Evolutionary conservation across 805 yeast genomes (phyloP).

Genomic region (Blastobotrys mokoenaii): DNA sequence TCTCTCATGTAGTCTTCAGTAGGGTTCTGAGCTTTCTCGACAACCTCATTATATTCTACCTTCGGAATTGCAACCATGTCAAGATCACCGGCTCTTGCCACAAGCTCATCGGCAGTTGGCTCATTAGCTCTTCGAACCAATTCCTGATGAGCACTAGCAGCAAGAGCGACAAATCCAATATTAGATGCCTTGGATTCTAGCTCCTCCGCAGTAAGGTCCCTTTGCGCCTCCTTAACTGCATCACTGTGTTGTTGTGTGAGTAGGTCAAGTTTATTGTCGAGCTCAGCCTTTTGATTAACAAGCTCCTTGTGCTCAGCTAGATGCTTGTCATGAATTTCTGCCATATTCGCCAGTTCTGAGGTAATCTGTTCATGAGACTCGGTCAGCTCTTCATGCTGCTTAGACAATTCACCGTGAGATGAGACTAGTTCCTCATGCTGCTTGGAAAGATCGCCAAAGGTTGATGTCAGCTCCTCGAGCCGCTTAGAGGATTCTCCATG

Average conservation of each 20-base stretch:
- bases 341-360: background rate
- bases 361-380: background rate
- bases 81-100: conserved; percentile 12
- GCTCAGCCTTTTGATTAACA: background rate
- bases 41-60: conserved; percentile 6
- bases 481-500: background rate
- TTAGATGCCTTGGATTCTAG: conserved; percentile 8
- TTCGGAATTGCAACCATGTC: conserved; percentile 23
- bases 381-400: background rate
- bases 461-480: background rate
- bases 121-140: conserved; percentile 9
- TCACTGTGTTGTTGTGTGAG: background rate
- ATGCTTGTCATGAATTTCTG: background rate
- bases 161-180: conserved; percentile 15
- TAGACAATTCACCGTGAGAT: background rate
- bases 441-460: background rate
- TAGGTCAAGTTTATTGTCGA: background rate
- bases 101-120: conserved; percentile 11
- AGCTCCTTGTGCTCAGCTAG: background rate
- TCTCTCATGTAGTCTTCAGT: conserved; percentile 15
- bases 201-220: conserved; percentile 16
- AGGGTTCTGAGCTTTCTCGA: conserved; percentile 6
- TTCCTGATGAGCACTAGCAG: conserved; percentile 8
- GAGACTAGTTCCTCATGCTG: background rate
- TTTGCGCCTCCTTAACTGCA: background rate